A percentile compares a stretch with the other conserved stretches of the same genome.
These are phyloP conservation scores for Didymosphaeria variabile DNA, from an alignment of 2,329 filamentous ascomycete genomes.

Conservation along the genomic window DNA sequence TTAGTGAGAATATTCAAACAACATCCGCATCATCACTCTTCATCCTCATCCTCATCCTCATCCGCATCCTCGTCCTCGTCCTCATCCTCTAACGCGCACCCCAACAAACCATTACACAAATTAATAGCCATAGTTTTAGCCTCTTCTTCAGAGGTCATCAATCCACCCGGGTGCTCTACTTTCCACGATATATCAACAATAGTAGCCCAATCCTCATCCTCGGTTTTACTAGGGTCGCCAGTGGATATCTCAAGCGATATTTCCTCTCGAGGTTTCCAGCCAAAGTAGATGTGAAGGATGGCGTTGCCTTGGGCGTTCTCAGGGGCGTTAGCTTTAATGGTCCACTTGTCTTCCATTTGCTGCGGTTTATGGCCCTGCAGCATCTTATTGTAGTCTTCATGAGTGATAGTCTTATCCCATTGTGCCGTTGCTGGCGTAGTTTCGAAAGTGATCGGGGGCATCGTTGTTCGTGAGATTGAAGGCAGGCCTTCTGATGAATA, in stretches of 20 bases:
- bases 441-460: constrained; percentile 15
- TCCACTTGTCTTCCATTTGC: constrained; percentile 21
- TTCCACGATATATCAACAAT: constrained; percentile 26
- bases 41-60: background rate
- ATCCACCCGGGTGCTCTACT: constrained; percentile 8
- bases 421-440: constrained; percentile 18
- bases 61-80: background rate
- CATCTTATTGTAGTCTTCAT: constrained; percentile 23
- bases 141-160: constrained; percentile 19
- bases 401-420: constrained; percentile 21
- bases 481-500: background rate
- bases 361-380: constrained; percentile 17
- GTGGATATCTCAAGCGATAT: constrained; percentile 16
- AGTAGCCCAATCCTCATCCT: constrained; percentile 24
- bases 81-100: constrained; percentile 18
- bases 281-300: constrained; percentile 18
- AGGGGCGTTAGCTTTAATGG: constrained; percentile 15
- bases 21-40: background rate
- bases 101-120: constrained; percentile 19
- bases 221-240: constrained; percentile 21
- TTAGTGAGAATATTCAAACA: background rate
- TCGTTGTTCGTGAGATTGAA: background rate
- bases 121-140: constrained; percentile 19
- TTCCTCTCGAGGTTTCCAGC: constrained; percentile 14
- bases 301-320: constrained; percentile 11